Percentiles rank a stretch among this genome's conserved stretches.
Conservation (phyloP, 495 filamentous ascomycete genomes). For the Stereocaulon alpinum region DNA sequence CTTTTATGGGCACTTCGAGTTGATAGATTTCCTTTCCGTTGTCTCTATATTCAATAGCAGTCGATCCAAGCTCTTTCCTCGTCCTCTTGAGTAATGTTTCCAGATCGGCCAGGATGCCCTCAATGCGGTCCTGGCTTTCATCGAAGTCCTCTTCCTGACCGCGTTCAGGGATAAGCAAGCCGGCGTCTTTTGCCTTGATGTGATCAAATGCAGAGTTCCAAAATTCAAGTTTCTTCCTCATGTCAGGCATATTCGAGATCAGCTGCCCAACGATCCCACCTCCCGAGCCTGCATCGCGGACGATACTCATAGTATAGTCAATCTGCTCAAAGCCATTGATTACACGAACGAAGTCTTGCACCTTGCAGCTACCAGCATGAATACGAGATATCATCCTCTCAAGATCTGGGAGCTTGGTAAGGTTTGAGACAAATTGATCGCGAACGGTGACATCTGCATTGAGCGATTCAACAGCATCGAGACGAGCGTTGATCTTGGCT, state of each 20-base stretch:
- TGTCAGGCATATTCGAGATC: conserved; percentile 72
- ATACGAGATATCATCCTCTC: conserved; percentile 91
- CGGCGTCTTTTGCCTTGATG: conserved; percentile 61
- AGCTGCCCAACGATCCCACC: conserved; percentile 79
- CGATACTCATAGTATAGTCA: conserved; percentile 74
- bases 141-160: conserved; percentile 94
- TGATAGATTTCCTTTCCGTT: conserved; percentile 97
- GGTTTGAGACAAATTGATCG: conserved; percentile 72
- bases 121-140: conserved; percentile 65
- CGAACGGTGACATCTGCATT: conserved; percentile 70
- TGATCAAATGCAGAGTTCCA: conserved; percentile 96
- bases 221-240: conserved; percentile 57
- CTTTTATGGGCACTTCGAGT: conserved; percentile 77
- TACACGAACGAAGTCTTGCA: conserved; percentile 87
- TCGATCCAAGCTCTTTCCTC: conserved; percentile 54
- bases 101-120: conserved; percentile 59
- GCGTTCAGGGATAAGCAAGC: conserved; percentile 71
- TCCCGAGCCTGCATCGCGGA: conserved; percentile 56
- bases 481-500: conserved; percentile 77
- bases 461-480: conserved; percentile 90
- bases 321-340: conserved; percentile 97
- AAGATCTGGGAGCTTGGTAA: conserved; percentile 86
- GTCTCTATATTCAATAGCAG: conserved; percentile 70
- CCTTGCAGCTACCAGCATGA: conserved; percentile 78
- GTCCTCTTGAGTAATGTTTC: conserved; percentile 59